phyloP scores from a whole-genome alignment of 1,139 yeast genomes.

The Blastobotrys apis region DNA sequence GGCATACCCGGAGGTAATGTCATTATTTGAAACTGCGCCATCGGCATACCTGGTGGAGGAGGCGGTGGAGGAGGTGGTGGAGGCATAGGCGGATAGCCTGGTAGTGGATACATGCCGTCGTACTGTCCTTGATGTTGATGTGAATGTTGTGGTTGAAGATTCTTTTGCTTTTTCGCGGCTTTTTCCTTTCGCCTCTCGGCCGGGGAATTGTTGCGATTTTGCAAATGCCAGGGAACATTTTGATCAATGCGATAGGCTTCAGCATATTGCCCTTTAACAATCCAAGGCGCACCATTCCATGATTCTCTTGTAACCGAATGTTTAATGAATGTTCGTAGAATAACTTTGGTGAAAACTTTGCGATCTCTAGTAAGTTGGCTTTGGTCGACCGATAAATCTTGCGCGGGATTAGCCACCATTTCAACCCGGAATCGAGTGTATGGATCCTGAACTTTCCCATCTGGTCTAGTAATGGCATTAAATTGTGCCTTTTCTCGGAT shows the following conservation, averaged over 20 bases:
- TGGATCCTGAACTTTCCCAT: conserved; percentile 52
- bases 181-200: not conserved
- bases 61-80: conserved; percentile 12
- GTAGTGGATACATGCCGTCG: conserved; percentile 6
- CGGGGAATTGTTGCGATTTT: not conserved
- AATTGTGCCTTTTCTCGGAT: conserved; percentile 52
- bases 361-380: conserved; percentile 76
- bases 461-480: conserved; percentile 38
- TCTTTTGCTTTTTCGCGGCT: not conserved
- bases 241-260: conserved; percentile 36
- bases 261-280: conserved; percentile 71
- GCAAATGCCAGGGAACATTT: conserved; percentile 33
- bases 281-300: conserved; percentile 95
- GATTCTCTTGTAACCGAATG: conserved; percentile 76
- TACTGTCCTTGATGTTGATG: conserved; percentile 1
- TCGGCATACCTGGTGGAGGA: conserved; percentile 8
- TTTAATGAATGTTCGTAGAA: conserved; percentile 83
- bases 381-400: conserved; percentile 68
- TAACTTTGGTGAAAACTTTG: conserved; percentile 82
- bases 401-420: conserved; percentile 43
- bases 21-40: conserved; percentile 3
- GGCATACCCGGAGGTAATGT: conserved; percentile 8
- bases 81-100: conserved; percentile 5
- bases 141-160: conserved; percentile 1
- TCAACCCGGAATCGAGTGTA: conserved; percentile 70